These are phyloP conservation scores for Coniochaeta sp. DNA, from an alignment of 2,329 filamentous ascomycete genomes.

Conservation along the genomic window DNA sequence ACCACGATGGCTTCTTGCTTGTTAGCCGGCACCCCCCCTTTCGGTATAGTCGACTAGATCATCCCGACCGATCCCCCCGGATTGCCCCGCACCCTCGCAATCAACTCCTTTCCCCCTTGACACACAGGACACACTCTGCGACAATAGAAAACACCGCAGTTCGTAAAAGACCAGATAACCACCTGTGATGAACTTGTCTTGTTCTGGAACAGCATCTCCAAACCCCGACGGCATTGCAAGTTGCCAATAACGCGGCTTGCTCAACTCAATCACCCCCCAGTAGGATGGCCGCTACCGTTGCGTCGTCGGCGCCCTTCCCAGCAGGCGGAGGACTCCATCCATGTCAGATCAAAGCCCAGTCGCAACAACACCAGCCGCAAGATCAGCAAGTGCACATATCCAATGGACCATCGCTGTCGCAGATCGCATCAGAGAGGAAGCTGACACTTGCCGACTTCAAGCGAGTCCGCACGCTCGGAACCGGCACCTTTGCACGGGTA, in stretches of 20 bases:
- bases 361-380: slow-evolving; percentile 6
- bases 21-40: neutral
- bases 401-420: neutral
- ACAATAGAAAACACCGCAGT: neutral
- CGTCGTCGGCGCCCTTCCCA: slow-evolving; percentile 13
- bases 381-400: slow-evolving; percentile 4
- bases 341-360: neutral
- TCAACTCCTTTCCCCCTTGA: neutral
- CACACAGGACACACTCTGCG: neutral
- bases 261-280: neutral
- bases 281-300: slow-evolving; percentile 18
- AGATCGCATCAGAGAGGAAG: slow-evolving; percentile 8
- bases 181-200: neutral
- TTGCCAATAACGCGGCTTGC: neutral
- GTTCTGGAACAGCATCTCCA: neutral
- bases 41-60: neutral
- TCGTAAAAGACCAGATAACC: neutral
- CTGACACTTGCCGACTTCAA: slow-evolving; percentile 55
- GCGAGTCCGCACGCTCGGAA: slow-evolving; percentile 68
- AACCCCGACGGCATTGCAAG: neutral
- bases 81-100: neutral
- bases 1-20: neutral
- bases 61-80: neutral
- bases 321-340: slow-evolving; percentile 13
- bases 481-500: slow-evolving; percentile 76